Conservation (phyloP, 805 yeast genomes). For the Candida piceae region DNA sequence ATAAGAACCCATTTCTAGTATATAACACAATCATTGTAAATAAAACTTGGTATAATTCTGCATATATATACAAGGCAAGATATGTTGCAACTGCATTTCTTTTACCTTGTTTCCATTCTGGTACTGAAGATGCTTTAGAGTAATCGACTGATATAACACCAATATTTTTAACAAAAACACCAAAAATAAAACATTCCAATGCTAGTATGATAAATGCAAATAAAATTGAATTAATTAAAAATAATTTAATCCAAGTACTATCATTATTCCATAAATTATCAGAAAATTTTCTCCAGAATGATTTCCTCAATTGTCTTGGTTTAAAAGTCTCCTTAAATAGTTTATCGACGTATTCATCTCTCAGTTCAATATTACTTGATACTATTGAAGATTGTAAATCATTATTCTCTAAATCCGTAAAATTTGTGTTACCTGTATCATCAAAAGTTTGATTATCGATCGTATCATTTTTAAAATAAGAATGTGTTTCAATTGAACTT, state of each 20-base stretch:
- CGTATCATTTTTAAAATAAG: too few species aligned
- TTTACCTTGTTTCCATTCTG: conserved; percentile 23
- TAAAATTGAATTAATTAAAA: conserved; percentile 28
- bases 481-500: too few species aligned
- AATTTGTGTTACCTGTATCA: too few species aligned
- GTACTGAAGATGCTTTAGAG: conserved; percentile 2
- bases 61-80: conserved; percentile 40
- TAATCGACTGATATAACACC: conserved; percentile 6
- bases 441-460: too few species aligned
- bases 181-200: conserved; percentile 37
- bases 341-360: too few species aligned
- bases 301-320: conserved; percentile 5
- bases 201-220: conserved; percentile 33
- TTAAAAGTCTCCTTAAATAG: too few species aligned
- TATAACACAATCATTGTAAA: conserved; percentile 32
- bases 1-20: conserved; percentile 33
- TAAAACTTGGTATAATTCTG: conserved; percentile 36
- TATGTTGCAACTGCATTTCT: conserved; percentile 28
- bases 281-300: conserved; percentile 2
- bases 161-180: conserved; percentile 33
- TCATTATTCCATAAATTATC: conserved; percentile 13
- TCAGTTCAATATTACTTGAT: too few species aligned
- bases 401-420: too few species aligned
- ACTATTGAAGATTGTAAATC: too few species aligned
- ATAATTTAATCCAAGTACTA: conserved; percentile 15